phyloP scores from a whole-genome alignment of 331 rosid species.

The Pyrus hybrid region DNA sequence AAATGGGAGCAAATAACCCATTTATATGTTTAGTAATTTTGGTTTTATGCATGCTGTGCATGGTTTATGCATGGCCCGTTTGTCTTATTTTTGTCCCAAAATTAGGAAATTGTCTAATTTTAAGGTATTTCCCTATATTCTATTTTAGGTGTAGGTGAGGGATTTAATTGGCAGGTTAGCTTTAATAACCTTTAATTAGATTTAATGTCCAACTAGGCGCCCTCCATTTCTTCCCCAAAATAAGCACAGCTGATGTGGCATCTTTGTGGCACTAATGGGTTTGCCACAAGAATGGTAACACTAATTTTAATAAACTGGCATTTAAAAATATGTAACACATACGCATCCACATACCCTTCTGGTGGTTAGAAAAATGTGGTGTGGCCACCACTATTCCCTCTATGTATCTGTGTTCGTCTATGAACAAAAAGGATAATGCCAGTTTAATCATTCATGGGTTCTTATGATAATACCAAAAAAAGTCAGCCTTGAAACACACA shows the following conservation, averaged over 20 bases:
- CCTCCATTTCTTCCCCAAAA: constrained; percentile 10
- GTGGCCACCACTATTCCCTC: constrained; percentile 9
- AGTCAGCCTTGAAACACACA: background rate
- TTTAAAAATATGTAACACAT: background rate
- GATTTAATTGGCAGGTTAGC: background rate
- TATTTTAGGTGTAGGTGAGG: background rate
- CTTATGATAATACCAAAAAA: background rate
- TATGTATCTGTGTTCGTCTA: constrained; percentile 3
- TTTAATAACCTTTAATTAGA: background rate
- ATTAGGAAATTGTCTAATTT: too few species aligned
- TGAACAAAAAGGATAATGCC: constrained; percentile 6
- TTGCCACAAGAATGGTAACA: background rate
- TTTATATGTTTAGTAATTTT: too few species aligned
- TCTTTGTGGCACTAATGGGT: constrained; percentile 1
- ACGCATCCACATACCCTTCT: background rate
- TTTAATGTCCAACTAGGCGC: constrained; percentile 14
- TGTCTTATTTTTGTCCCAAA: too few species aligned
- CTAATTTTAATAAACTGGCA: background rate
- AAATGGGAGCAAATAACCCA: too few species aligned
- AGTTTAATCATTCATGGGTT: constrained; percentile 1
- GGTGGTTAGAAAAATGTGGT: constrained; percentile 6
- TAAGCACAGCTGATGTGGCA: constrained; percentile 5
- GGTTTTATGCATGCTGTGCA: too few species aligned
- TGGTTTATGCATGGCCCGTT: too few species aligned
- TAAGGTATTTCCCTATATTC: too few species aligned